Conservation (phyloP, 1,284 basidiomycete genomes). For the Uromyces viciae-fabae region DNA sequence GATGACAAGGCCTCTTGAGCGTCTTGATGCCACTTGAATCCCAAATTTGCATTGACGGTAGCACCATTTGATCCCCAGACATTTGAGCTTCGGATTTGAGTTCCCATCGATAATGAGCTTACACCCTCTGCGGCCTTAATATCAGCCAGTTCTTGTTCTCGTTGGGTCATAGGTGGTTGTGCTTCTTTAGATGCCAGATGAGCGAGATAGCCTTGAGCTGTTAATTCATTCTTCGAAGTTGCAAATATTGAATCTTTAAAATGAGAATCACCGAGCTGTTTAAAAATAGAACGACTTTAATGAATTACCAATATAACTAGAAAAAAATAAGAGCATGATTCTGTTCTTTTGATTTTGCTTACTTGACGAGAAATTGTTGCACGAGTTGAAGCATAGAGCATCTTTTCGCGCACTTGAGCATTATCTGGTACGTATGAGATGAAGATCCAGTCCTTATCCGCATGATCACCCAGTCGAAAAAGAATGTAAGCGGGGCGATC, state of each 20-base stretch:
- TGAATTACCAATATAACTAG: not conserved
- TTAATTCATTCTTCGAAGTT: slow-evolving; percentile 41
- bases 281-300: not conserved
- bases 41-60: slow-evolving; percentile 16
- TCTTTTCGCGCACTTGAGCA: slow-evolving; percentile 42
- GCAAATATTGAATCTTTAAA: slow-evolving; percentile 43
- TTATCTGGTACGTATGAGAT: slow-evolving; percentile 43
- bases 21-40: slow-evolving; percentile 29
- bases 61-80: slow-evolving; percentile 30
- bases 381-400: slow-evolving; percentile 42
- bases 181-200: slow-evolving; percentile 26
- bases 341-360: not conserved
- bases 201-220: slow-evolving; percentile 37
- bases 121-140: slow-evolving; percentile 41
- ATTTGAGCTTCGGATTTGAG: slow-evolving; percentile 30
- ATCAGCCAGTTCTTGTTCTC: slow-evolving; percentile 41
- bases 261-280: slow-evolving; percentile 40
- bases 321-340: not conserved
- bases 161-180: slow-evolving; percentile 39
- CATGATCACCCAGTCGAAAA: slow-evolving; percentile 22
- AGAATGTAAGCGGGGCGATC: slow-evolving; percentile 38
- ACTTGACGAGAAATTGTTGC: slow-evolving; percentile 41
- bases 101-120: slow-evolving; percentile 12
- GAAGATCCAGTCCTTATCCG: slow-evolving; percentile 30
- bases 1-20: slow-evolving; percentile 27